phyloP scores from a whole-genome alignment of 192 early-diverging fungal species.

The Chytriomyces sp. region DNA sequence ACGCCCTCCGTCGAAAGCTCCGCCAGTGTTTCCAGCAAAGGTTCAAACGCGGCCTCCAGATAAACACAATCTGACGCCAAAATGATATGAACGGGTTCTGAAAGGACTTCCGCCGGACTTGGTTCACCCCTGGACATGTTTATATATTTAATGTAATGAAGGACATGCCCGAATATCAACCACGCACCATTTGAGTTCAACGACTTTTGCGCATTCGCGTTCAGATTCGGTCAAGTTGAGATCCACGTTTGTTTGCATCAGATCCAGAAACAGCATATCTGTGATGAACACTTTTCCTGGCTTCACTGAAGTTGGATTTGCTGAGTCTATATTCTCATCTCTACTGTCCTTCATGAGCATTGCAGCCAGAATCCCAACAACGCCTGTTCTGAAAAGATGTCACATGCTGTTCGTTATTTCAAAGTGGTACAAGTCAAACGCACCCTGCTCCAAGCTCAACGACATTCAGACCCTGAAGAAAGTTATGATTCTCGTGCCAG shows the following conservation, averaged over 20 bases:
- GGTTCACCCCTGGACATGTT: constrained; percentile 53
- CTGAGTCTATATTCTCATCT: neutral
- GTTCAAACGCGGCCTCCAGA: constrained; percentile 55
- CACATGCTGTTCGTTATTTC: neutral
- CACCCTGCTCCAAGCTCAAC: constrained; percentile 54
- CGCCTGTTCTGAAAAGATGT: constrained; percentile 45
- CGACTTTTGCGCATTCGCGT: constrained; percentile 19
- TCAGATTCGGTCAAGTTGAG: constrained; percentile 41
- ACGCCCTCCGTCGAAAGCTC: constrained; percentile 36
- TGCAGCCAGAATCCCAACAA: constrained; percentile 53
- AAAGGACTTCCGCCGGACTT: constrained; percentile 2
- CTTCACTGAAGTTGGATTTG: neutral
- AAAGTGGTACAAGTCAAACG: neutral
- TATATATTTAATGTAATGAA: too few relatives aligned
- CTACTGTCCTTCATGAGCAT: constrained; percentile 28
- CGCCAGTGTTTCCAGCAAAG: constrained; percentile 48
- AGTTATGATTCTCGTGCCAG: neutral
- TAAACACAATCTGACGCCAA: constrained; percentile 60
- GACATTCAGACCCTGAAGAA: constrained; percentile 34
- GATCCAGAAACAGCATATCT: constrained; percentile 56
- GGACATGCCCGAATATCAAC: neutral
- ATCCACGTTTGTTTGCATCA: constrained; percentile 55
- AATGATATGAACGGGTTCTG: constrained; percentile 42
- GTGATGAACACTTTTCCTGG: constrained; percentile 47
- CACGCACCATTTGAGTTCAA: constrained; percentile 23